Conservation (phyloP, 106 monocot species). For the Allium cepa region DNA sequence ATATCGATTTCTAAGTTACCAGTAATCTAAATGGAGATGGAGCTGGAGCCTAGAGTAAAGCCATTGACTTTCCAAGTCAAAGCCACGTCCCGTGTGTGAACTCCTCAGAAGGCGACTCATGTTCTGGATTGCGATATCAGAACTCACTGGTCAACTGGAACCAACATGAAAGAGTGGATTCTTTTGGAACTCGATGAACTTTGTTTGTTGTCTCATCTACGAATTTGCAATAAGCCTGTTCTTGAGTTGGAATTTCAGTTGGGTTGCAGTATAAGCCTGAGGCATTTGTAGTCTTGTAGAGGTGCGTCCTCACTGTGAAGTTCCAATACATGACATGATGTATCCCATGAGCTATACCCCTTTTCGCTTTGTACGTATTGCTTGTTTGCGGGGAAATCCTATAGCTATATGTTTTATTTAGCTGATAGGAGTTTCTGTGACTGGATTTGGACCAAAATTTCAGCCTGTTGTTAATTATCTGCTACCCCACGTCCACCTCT, state of each 20-base stretch:
- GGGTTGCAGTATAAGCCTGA: conserved; percentile 98
- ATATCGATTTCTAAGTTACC: too few species aligned
- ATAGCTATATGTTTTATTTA: conserved; percentile 93
- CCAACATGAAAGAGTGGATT: conserved; percentile 99
- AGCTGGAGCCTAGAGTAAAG: conserved; percentile 63
- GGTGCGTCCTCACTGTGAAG: conserved; percentile 86
- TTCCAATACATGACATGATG: conserved; percentile 85
- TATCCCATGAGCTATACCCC: conserved; percentile 88
- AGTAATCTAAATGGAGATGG: conserved; percentile 44
- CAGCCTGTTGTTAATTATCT: conserved; percentile 88
- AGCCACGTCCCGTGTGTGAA: conserved; percentile 71
- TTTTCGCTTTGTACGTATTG: conserved; percentile 86
- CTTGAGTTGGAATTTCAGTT: conserved; percentile 88
- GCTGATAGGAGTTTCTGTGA: conserved; percentile 87
- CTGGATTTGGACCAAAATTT: conserved; percentile 85
- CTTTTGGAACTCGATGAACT: conserved; percentile 89
- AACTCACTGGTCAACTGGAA: conserved; percentile 91
- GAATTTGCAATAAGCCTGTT: conserved; percentile 94
- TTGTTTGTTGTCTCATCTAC: conserved; percentile 79
- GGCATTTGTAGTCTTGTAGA: conserved; percentile 89
- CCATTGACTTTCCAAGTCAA: conserved; percentile 66
- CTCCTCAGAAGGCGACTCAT: conserved; percentile 74
- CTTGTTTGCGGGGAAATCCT: conserved; percentile 95
- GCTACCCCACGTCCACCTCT: conserved; percentile 73
- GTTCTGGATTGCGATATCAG: conserved; percentile 82